These are phyloP conservation scores for Closterium sp. DNA, from an alignment of 139 green algal genomes.

Conservation along the genomic window DNA sequence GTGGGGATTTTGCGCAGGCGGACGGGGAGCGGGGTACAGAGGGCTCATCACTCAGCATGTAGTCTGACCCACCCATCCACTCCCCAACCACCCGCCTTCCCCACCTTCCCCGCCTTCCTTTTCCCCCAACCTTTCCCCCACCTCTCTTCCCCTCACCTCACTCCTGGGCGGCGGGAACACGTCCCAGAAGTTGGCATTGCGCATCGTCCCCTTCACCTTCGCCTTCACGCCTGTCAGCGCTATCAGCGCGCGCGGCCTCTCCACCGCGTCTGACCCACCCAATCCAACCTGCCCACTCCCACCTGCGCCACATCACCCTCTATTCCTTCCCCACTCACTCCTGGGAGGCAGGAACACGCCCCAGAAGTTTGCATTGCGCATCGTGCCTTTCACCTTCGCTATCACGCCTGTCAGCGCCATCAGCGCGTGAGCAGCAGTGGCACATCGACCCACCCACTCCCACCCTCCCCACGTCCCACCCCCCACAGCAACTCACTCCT, in stretches of 20 bases:
- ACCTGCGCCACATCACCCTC: neutral
- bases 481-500: too few species aligned
- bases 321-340: neutral
- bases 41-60: too few species aligned
- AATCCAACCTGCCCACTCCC: neutral
- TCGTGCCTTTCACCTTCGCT: slow-evolving; percentile 17
- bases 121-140: neutral
- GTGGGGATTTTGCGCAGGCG: too few species aligned
- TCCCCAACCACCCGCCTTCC: too few species aligned
- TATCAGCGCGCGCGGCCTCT: too few species aligned
- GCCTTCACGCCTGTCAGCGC: too few species aligned
- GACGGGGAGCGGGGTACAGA: too few species aligned
- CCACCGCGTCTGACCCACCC: neutral
- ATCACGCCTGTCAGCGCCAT: slow-evolving; percentile 1
- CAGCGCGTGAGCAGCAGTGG: neutral
- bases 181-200: neutral
- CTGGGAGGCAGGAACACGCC: slow-evolving; percentile 11
- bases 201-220: neutral
- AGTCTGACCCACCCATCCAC: too few species aligned
- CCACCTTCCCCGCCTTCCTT: neutral
- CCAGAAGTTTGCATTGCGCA: slow-evolving; percentile 6
- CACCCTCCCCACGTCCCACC: too few species aligned
- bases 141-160: neutral
- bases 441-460: too few species aligned
- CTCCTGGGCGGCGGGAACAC: neutral